Conservation (phyloP, 78 protist genomes). For the Dictyostelium intermedium region DNA sequence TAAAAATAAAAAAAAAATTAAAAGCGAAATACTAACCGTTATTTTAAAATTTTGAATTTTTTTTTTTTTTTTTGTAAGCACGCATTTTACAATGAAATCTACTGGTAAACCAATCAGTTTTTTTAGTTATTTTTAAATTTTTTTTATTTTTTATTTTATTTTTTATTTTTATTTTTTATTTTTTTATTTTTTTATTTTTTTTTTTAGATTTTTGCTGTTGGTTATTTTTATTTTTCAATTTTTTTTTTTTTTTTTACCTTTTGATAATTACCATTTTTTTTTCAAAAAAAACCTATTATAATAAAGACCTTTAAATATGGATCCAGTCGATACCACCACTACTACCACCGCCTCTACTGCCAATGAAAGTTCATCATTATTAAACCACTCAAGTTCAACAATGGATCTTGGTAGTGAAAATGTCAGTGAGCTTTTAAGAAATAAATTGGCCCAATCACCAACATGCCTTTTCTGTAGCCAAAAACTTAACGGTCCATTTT, state of each 20-base stretch:
- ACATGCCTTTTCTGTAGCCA: not conserved
- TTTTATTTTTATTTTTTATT: too few species aligned
- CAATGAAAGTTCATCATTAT: not conserved
- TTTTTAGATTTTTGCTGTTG: not conserved
- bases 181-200: too few species aligned
- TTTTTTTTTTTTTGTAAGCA: too few species aligned
- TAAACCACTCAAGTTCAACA: not conserved
- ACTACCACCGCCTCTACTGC: not conserved
- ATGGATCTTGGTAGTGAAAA: not conserved
- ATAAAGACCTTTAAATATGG: not conserved
- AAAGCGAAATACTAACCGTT: not conserved
- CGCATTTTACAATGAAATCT: not conserved
- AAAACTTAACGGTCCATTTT: not conserved
- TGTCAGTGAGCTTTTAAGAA: not conserved
- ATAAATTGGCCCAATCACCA: not conserved
- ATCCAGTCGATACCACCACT: not conserved
- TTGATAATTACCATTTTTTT: not conserved
- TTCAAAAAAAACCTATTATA: too few species aligned
- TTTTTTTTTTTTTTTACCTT: not conserved
- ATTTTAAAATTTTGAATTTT: too few species aligned
- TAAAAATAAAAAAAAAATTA: too few species aligned
- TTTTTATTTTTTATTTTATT: too few species aligned
- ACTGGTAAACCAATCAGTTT: not conserved
- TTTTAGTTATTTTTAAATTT: too few species aligned
- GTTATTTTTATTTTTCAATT: too few species aligned